Base-by-base conservation (phyloP, 2,329 filamentous ascomycete genomes). In the Colletotrichum tropicicola region DNA sequence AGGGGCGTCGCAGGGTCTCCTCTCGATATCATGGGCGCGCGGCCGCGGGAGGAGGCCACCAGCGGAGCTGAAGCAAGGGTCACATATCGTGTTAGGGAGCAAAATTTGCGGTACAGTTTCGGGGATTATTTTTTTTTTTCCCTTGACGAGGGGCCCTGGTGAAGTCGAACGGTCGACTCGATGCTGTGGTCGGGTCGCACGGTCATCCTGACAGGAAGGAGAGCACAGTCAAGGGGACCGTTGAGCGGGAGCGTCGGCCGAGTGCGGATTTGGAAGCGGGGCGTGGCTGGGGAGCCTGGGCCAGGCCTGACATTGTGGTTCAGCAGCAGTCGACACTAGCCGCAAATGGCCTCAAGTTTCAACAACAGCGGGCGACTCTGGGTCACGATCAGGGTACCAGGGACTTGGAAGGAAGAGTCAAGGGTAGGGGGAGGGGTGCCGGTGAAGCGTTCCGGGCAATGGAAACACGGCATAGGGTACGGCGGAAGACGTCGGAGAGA, bases 251-350 rank as follows among this genome's bases (percentile, higher is more conserved):
- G 27, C 48, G 35, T 43, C 57, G 61, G 61, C 57, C 43, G 44
- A 44, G 57, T 49, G 51, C 28, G 27, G 43, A 61, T 65, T 45
- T 55, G 57, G 61, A 55, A 51, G 27, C 44, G 35, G 44, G 44
- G 21, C 49, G 49, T 61, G 61, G 61, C 61, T 65, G 61, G 44
- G 61, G 43, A 51, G 23, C 25, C 17, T 43, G 27, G 25, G 37
- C 59, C 39, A 59, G 45, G 61, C 23, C 35, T 55, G 49, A 39
- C n/a, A n/a, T 32, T 51, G 61, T 61, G 57, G 61, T 49, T 55
- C 49, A 49, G 49, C 57, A 51, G 19, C 25, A 37, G 13, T 35
- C 15, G 44, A 19, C 44, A 37, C 56, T 54, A 54, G 58, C 48
- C 58, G 30, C 49, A 54, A 49, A 15, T 28, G 44, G 57, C 35